These are phyloP conservation scores for Ochetophila trinervis DNA, from an alignment of 306 rosid species.

Conservation along the genomic window DNA sequence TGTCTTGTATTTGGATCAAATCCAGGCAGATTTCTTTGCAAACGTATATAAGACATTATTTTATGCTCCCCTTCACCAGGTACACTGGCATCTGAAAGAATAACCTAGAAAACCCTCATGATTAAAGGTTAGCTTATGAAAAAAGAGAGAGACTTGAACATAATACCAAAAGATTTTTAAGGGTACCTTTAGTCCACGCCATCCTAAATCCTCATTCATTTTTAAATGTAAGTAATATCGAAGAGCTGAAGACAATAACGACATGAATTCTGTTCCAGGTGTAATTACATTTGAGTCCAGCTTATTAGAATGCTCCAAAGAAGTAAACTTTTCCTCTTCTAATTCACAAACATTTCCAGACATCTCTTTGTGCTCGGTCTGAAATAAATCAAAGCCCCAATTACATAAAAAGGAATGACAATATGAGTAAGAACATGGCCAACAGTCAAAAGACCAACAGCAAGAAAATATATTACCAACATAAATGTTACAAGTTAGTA, in stretches of 20 bases:
- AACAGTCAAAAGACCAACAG: background rate
- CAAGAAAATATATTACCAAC: too few relatives aligned
- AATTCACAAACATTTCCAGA: background rate
- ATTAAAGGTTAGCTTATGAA: background rate
- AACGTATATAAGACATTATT: constrained; percentile 30
- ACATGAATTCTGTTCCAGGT: constrained; percentile 34
- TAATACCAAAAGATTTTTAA: background rate
- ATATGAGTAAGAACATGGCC: background rate
- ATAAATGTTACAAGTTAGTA: too few relatives aligned
- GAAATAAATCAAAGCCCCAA: background rate
- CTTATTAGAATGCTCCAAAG: constrained; percentile 18
- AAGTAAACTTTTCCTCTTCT: background rate
- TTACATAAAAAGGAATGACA: background rate
- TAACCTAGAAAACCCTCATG: constrained; percentile 17
- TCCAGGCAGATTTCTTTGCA: constrained; percentile 26
- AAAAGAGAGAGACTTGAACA: background rate
- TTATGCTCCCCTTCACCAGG: constrained; percentile 38
- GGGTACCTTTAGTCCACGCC: constrained; percentile 26
- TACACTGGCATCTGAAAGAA: constrained; percentile 32
- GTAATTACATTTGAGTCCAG: constrained; percentile 34
- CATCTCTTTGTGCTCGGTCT: background rate
- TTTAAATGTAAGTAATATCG: constrained; percentile 17
- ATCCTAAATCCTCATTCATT: constrained; percentile 12
- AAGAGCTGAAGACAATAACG: constrained; percentile 25
- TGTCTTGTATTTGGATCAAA: constrained; percentile 32